These are phyloP conservation scores for Phytophthora cactorum DNA, from an alignment of 352 stramenopile species.

Conservation along the genomic window DNA sequence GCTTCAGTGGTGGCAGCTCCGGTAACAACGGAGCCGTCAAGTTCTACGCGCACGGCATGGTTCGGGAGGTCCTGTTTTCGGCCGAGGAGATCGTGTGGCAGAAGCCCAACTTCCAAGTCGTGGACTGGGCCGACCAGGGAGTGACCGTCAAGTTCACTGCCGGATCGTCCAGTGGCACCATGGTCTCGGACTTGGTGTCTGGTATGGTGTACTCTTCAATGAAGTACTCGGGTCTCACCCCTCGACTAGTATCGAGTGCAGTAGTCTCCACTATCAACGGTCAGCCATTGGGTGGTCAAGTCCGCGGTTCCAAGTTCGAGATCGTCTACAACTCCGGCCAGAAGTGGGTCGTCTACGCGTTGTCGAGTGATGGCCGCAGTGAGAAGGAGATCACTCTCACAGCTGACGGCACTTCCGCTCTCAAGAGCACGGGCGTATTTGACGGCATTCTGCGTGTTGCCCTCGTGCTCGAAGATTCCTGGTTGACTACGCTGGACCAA, in stretches of 20 bases:
- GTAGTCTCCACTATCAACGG: conserved; percentile 59
- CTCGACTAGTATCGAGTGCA: conserved; percentile 46
- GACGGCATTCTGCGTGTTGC: conserved; percentile 55
- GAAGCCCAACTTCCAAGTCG: conserved; percentile 58
- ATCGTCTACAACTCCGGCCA: conserved; percentile 60
- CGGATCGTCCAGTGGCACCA: conserved; percentile 27
- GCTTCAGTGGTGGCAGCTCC: conserved; percentile 55
- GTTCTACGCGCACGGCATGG: conserved; percentile 63
- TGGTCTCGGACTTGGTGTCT: conserved; percentile 60
- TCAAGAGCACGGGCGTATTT: conserved; percentile 46
- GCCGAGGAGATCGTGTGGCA: conserved; percentile 48
- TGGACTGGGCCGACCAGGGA: conserved; percentile 62
- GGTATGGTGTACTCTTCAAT: conserved; percentile 70
- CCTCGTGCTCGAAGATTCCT: conserved; percentile 48
- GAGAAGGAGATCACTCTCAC: conserved; percentile 52
- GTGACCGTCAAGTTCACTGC: conserved; percentile 56
- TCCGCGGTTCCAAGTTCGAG: conserved; percentile 53
- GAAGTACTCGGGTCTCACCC: conserved; percentile 52
- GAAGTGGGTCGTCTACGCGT: conserved; percentile 66
- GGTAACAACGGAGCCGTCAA: conserved; percentile 58
- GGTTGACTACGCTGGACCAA: conserved; percentile 47
- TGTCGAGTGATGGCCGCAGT: conserved; percentile 43
- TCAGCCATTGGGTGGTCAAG: conserved; percentile 23
- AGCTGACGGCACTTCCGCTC: conserved; percentile 41
- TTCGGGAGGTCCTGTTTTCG: conserved; percentile 61